Conservation (phyloP, 2,329 filamentous ascomycete genomes). For the Ustilaginoidea virens region DNA sequence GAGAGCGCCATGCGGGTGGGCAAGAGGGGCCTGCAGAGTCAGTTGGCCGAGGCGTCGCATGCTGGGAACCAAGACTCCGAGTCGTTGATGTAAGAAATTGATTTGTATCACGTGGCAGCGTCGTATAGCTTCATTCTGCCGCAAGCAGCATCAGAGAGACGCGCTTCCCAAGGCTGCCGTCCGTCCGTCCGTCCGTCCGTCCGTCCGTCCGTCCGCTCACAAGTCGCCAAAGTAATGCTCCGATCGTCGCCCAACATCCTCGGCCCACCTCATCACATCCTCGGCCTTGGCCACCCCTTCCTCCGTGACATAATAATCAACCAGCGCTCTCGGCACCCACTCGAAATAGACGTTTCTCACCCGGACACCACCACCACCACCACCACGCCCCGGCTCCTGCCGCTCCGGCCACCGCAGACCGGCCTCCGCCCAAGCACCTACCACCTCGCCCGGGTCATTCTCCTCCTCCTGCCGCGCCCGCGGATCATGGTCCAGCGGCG, state of each 20-base stretch:
- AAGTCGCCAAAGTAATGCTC: conserved; percentile 27
- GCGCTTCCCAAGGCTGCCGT: no score
- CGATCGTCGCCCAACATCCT: conserved; percentile 18
- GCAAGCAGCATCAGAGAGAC: no score
- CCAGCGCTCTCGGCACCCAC: conserved; percentile 35
- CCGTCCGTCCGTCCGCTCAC: no score
- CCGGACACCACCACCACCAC: conserved; percentile 8
- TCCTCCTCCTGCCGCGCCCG: conserved; percentile 24
- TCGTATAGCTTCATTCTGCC: no score
- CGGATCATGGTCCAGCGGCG: conserved; percentile 24
- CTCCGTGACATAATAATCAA: conserved; percentile 41
- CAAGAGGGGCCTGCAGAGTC: conserved; percentile 48
- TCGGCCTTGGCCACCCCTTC: conserved; percentile 25
- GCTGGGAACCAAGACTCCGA: conserved; percentile 4
- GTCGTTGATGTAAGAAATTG: no score
- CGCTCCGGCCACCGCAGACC: not conserved
- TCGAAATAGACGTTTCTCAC: conserved; percentile 43
- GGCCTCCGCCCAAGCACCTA: not conserved
- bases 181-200: no score
- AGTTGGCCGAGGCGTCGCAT: conserved; percentile 27
- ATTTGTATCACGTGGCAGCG: no score
- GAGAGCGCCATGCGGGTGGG: conserved; percentile 53
- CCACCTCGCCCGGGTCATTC: conserved; percentile 38
- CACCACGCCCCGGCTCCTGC: not conserved
- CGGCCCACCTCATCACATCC: conserved; percentile 25